Evolutionary conservation across 257 asterid species (phyloP), one percentile per base, ranked within the genome.

Genomic region (Avicennia marina): DNA sequence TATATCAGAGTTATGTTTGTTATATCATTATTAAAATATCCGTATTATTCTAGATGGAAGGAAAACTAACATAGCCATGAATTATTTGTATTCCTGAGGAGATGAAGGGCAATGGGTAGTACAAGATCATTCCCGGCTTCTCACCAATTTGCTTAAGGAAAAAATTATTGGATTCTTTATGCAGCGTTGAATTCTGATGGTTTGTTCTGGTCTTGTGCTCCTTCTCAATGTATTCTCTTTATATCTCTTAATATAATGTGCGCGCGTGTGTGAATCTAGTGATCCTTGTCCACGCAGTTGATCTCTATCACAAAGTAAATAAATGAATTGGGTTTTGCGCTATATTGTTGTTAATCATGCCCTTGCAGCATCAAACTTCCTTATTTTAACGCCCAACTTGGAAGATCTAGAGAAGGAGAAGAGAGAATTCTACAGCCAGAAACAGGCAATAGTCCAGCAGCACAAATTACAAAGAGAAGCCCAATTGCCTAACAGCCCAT

Each of bases 321-420:
- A 26, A 52, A 50, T 12, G 15, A 47, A 48, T 18, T 11, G 39
- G 24, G 6, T 54, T 54, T 54, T 21, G 56, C 55, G 54, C 11
- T 33, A 44, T 54, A 33, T 33, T 54, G 45, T 62, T 40, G 41
- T 49, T 42, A 24, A 49, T 16, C 25, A 38, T n/a, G 50, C 45
- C 32, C 39, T 12, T 61, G n/a, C 10, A 48, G 41, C 51, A 62
- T 62, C 32, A 38, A 36, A 62, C 2, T 60, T 49, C 47, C 54
- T 4, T 24, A 13, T 63, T 20, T 52, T 41, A 42, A 53, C 47
- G 24, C 32, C 49, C 41, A 54, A 47, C 31, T 25, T 6, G 12
- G 33, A 44, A 44, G 41, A 32, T 27, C 5, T 31, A 21, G 36
- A 29, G 33, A 52, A 48, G 29, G 1, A 21, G n/a, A 54, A 45